Percentiles rank a stretch among this genome's conserved stretches.
Evolutionary conservation across 495 filamentous ascomycete genomes (phyloP).

Genomic region (Trichodelitschia bisporula): DNA sequence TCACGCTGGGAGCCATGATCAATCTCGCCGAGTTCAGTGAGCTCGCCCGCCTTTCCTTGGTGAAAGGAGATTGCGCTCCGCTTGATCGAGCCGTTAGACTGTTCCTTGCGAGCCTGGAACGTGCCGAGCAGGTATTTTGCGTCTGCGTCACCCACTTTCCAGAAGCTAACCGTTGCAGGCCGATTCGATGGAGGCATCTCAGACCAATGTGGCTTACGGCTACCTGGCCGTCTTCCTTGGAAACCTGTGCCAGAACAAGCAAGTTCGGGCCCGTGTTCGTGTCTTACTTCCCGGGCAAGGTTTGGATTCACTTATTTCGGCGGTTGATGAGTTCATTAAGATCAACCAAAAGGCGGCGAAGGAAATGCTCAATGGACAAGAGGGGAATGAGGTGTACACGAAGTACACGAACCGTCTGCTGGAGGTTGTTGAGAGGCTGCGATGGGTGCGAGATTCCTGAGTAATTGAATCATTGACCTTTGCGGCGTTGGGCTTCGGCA

Average conservation of each 20-base stretch:
- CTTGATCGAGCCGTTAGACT: conserved; percentile 22
- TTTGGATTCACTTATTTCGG: not conserved
- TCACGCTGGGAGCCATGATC: conserved; percentile 64
- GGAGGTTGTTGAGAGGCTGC: no score
- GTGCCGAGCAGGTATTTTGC: conserved; percentile 20
- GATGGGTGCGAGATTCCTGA: no score
- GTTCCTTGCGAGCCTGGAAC: conserved; percentile 27
- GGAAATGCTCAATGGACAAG: no score
- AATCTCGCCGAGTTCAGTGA: conserved; percentile 66
- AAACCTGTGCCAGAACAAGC: conserved; percentile 34
- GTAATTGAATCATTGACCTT: no score
- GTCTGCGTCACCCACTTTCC: conserved; percentile 1
- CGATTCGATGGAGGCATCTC: conserved; percentile 60
- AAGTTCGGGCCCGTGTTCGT: not conserved
- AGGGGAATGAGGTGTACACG: no score
- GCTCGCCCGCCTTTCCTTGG: conserved; percentile 20
- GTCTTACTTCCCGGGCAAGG: not conserved
- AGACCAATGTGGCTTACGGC: conserved; percentile 69
- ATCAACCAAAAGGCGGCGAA: no score
- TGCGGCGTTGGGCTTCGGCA: no score
- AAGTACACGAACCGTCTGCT: no score
- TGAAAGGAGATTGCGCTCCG: conserved; percentile 8
- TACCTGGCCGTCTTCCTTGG: conserved; percentile 73
- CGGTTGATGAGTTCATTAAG: not conserved
- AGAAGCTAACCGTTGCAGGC: conserved; percentile 26